Evolutionary conservation across 441 rosid genomes (phyloP).

Genomic region (Codiaeum variegatum): DNA sequence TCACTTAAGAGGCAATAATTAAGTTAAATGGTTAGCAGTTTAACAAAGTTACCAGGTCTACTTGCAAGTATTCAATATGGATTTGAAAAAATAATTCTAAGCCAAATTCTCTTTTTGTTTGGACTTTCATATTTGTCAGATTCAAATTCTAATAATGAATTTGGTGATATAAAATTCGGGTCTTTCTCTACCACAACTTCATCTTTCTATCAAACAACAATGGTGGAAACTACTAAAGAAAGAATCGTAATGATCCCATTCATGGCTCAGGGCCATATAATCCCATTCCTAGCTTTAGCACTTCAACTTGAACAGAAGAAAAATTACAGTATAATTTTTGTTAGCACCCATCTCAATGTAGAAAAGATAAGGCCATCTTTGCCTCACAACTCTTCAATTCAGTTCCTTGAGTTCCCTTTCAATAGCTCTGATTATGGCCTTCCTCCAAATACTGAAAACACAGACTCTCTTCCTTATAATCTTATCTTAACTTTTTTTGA

Average conservation of each 20-base stretch:
- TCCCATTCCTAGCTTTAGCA: slow-evolving; percentile 64
- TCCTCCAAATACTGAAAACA: slow-evolving; percentile 46
- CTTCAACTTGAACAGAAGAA: slow-evolving; percentile 43
- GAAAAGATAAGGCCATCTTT: slow-evolving; percentile 37
- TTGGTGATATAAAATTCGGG: no score
- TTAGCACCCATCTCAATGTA: slow-evolving; percentile 57
- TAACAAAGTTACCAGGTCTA: no score
- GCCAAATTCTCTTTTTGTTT: no score
- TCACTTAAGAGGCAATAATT: no score
- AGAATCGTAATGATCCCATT: slow-evolving; percentile 33
- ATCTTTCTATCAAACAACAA: not conserved
- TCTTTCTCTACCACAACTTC: not conserved
- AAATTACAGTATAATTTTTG: slow-evolving; percentile 32
- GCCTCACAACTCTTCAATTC: slow-evolving; percentile 39
- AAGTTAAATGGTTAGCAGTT: no score
- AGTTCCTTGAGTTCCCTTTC: slow-evolving; percentile 51
- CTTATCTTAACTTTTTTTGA: slow-evolving; percentile 21
- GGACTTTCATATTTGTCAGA: no score
- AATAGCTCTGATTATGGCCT: slow-evolving; percentile 42
- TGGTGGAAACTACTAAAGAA: not conserved
- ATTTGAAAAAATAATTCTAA: no score
- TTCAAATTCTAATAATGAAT: no score
- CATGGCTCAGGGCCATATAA: slow-evolving; percentile 85
- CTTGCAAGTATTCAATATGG: no score
- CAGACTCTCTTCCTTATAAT: slow-evolving; percentile 45